phyloP scores from a whole-genome alignment of 306 rosid genomes.

The Senna tora region DNA sequence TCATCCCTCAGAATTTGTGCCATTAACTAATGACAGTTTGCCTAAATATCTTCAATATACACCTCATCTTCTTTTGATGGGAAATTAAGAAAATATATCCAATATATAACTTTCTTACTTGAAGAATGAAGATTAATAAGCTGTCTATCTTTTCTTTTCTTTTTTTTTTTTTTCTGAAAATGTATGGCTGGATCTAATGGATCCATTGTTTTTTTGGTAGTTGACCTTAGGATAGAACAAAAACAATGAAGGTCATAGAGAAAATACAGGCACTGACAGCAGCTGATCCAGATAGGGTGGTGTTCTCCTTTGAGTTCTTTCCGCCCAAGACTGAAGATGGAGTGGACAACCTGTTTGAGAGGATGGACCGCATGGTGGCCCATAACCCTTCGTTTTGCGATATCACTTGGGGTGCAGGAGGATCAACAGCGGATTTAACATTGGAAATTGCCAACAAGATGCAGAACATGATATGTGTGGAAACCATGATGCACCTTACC shows the following conservation, averaged over 20 bases:
- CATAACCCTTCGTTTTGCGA: slow-evolving; percentile 92
- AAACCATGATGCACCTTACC: slow-evolving; percentile 96
- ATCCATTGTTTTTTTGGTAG: slow-evolving; percentile 30
- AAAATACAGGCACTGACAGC: slow-evolving; percentile 60
- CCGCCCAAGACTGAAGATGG: slow-evolving; percentile 97
- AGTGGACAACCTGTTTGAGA: slow-evolving; percentile 86
- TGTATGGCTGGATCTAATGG: slow-evolving; percentile 29
- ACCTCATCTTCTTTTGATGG: neutral
- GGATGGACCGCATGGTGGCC: slow-evolving; percentile 97
- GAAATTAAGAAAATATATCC: neutral
- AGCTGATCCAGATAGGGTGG: slow-evolving; percentile 63
- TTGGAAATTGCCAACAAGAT: slow-evolving; percentile 85
- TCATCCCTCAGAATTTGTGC: neutral
- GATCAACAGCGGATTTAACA: slow-evolving; percentile 90
- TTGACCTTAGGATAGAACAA: slow-evolving; percentile 11
- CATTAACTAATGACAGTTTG: neutral
- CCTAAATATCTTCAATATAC: neutral
- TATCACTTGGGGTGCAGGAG: slow-evolving; percentile 99
- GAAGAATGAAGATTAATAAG: neutral
- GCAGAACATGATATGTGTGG: slow-evolving; percentile 95
- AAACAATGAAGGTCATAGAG: slow-evolving; percentile 77
- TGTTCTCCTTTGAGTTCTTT: slow-evolving; percentile 90
- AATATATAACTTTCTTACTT: neutral
- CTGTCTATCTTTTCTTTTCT: neutral
- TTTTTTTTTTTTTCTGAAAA: slow-evolving; percentile 13